Evolutionary conservation across 192 early-diverging fungal species (phyloP).

Genomic region (Ambispora gerdemannii): DNA sequence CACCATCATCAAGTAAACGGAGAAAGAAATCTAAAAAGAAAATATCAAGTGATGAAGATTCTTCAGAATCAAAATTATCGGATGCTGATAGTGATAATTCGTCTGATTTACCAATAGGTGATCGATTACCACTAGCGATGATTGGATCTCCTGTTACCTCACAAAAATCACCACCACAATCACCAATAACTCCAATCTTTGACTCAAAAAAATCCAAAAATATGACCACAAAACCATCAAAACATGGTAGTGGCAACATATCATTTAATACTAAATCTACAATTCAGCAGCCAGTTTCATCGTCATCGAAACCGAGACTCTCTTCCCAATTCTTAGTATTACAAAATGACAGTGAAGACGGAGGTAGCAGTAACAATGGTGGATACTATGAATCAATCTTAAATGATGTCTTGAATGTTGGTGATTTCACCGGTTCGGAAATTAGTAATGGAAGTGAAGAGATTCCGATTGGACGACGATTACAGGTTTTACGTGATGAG

Average conservation of each 20-base stretch:
- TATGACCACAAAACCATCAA: not conserved
- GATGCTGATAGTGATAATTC: not conserved
- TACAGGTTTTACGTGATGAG: not conserved
- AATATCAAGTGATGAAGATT: not conserved
- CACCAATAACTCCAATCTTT: not conserved
- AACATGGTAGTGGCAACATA: not conserved
- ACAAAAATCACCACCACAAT: not conserved
- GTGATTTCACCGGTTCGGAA: not conserved
- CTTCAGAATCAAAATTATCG: too few relatives aligned
- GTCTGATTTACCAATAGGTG: not conserved
- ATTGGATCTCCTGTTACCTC: not conserved
- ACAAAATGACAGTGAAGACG: not conserved
- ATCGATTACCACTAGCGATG: not conserved
- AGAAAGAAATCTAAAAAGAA: not conserved
- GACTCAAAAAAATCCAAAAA: not conserved
- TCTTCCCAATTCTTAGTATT: not conserved
- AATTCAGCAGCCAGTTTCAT: not conserved
- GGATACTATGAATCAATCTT: not conserved
- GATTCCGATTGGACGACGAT: not conserved
- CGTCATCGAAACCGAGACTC: not conserved
- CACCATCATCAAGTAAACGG: not conserved
- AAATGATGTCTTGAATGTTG: not conserved
- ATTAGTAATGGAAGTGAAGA: not conserved
- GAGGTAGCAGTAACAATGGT: not conserved
- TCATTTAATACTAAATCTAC: not conserved